phyloP scores from a whole-genome alignment of 306 rosid species.

The Neltuma alba region DNA sequence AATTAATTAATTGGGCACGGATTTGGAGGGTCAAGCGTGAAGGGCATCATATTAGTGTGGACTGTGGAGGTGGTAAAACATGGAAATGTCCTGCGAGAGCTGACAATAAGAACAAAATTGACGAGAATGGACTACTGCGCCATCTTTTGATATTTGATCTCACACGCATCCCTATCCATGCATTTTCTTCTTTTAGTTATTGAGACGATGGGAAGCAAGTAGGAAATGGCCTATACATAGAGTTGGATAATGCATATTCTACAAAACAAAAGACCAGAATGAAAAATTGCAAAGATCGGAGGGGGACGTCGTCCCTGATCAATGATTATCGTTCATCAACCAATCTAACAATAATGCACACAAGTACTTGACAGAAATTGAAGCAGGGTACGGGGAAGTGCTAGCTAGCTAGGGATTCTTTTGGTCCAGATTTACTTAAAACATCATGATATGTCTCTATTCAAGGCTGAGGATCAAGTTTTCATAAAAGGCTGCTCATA shows the following conservation, averaged over 20 bases:
- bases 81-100: conserved; percentile 48
- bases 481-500: conserved; percentile 26
- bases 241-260: background rate
- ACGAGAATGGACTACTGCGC: conserved; percentile 5
- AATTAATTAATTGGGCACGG: conserved; percentile 28
- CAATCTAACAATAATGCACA: background rate
- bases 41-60: conserved; percentile 26
- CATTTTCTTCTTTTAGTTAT: background rate
- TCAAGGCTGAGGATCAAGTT: conserved; percentile 13
- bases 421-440: conserved; percentile 1
- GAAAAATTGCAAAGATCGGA: background rate
- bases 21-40: conserved; percentile 39
- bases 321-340: background rate
- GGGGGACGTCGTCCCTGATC: background rate
- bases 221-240: background rate
- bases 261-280: background rate
- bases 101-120: conserved; percentile 59
- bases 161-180: conserved; percentile 37
- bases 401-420: background rate
- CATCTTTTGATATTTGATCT: conserved; percentile 20
- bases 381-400: background rate
- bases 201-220: background rate
- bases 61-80: conserved; percentile 48
- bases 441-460: conserved; percentile 5
- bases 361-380: conserved; percentile 7